Percentiles rank a stretch among this genome's conserved stretches.
phyloP scores from a whole-genome alignment of 2,329 filamentous ascomycete genomes.

The Colletotrichum nymphaeae region DNA sequence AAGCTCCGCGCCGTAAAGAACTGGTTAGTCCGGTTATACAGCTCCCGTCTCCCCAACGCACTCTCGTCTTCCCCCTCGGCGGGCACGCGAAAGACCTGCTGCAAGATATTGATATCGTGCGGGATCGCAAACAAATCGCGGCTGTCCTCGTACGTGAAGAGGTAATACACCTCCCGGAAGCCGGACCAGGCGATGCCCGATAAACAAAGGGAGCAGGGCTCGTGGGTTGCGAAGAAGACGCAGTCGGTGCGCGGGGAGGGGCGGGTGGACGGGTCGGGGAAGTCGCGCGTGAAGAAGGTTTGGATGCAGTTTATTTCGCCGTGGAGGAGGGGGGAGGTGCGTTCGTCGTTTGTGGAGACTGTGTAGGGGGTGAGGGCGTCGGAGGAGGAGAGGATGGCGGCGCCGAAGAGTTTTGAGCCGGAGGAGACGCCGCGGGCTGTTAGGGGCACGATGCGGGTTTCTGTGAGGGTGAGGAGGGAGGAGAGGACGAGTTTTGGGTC shows the following conservation, averaged over 20 bases:
- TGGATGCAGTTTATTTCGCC: slow-evolving; percentile 72
- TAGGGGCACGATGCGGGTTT: slow-evolving; percentile 61
- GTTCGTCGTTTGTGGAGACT: slow-evolving; percentile 67
- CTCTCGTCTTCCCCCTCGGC: slow-evolving; percentile 50
- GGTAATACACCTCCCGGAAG: slow-evolving; percentile 66
- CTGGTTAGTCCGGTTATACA: slow-evolving; percentile 68
- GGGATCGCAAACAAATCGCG: slow-evolving; percentile 66
- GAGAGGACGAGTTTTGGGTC: slow-evolving; percentile 46
- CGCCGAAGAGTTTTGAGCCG: slow-evolving; percentile 68
- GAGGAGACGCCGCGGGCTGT: slow-evolving; percentile 60
- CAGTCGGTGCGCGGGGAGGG: slow-evolving; percentile 57
- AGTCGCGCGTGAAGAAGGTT: slow-evolving; percentile 59
- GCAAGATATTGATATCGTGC: slow-evolving; percentile 67
- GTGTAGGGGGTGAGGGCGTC: slow-evolving; percentile 54
- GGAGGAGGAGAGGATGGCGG: slow-evolving; percentile 61
- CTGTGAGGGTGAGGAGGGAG: slow-evolving; percentile 55
- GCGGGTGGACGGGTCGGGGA: slow-evolving; percentile 48
- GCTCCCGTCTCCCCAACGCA: slow-evolving; percentile 49
- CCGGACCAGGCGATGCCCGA: slow-evolving; percentile 69
- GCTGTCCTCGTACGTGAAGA: slow-evolving; percentile 70
- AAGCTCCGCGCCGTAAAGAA: slow-evolving; percentile 62
- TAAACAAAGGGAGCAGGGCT: slow-evolving; percentile 68
- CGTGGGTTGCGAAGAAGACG: slow-evolving; percentile 69
- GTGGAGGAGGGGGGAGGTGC: slow-evolving; percentile 64
- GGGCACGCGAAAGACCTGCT: slow-evolving; percentile 64